These are phyloP conservation scores for Gnomoniopsis sp. DNA, from an alignment of 2,329 filamentous ascomycete genomes.

Conservation along the genomic window DNA sequence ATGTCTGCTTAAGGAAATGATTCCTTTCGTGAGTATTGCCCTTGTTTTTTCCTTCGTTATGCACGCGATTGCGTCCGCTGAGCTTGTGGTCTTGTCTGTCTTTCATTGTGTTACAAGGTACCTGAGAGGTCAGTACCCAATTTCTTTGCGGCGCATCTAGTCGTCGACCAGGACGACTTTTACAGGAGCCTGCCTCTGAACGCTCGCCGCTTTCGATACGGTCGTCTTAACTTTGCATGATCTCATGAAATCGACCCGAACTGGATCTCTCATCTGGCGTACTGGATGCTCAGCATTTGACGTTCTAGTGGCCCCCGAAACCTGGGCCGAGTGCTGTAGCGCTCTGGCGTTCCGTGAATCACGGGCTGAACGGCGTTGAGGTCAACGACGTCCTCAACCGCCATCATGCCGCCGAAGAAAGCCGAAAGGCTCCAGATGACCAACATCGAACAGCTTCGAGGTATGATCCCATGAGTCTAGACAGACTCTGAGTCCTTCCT, in stretches of 20 bases:
- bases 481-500: background rate
- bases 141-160: too few relatives aligned
- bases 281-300: background rate
- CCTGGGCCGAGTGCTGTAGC: background rate
- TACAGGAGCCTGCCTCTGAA: too few relatives aligned
- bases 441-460: slow-evolving; percentile 13
- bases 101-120: background rate
- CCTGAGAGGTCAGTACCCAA: too few relatives aligned
- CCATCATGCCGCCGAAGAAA: slow-evolving; percentile 14
- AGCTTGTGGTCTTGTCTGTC: background rate
- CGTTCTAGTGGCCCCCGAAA: background rate
- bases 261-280: too few relatives aligned
- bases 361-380: background rate
- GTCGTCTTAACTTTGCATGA: too few relatives aligned
- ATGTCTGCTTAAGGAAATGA: background rate
- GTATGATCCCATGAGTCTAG: background rate
- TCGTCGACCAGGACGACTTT: too few relatives aligned
- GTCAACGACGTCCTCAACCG: background rate
- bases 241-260: too few relatives aligned
- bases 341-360: background rate
- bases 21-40: too few relatives aligned
- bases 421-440: slow-evolving; percentile 9
- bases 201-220: too few relatives aligned
- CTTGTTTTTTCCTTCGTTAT: background rate
- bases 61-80: background rate